phyloP scores from a whole-genome alignment of 495 filamentous ascomycete species.

The Penicillium cosmopolitanum region DNA sequence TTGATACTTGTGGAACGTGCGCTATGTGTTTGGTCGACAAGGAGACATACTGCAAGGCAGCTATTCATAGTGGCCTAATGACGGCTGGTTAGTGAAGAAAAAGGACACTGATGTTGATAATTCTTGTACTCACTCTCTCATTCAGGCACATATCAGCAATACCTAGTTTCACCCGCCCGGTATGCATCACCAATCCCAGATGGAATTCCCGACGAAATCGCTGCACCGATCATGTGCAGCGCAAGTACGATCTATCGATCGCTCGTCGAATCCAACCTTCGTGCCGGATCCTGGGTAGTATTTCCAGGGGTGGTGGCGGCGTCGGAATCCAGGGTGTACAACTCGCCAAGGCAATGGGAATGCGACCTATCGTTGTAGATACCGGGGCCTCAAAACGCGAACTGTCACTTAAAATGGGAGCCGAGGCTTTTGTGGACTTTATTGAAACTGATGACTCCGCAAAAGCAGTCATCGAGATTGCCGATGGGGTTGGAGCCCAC shows the following conservation, averaged over 20 bases:
- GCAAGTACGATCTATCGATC: conserved; percentile 60
- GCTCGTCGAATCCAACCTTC: conserved; percentile 55
- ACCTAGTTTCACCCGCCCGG: conserved; percentile 61
- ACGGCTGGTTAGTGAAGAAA: conserved; percentile 27
- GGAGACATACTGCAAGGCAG: conserved; percentile 45
- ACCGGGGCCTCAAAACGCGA: conserved; percentile 44
- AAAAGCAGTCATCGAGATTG: conserved; percentile 42
- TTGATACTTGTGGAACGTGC: conserved; percentile 56
- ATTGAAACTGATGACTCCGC: conserved; percentile 38
- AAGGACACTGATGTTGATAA: neutral
- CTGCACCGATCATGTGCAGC: conserved; percentile 65
- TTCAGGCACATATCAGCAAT: conserved; percentile 69
- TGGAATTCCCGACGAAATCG: conserved; percentile 56
- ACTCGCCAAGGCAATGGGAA: conserved; percentile 59
- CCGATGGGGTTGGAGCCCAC: conserved; percentile 52
- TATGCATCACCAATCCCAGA: conserved; percentile 71
- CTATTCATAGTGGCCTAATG: conserved; percentile 40
- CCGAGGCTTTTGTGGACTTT: conserved; percentile 57
- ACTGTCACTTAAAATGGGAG: conserved; percentile 49
- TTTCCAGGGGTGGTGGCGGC: conserved; percentile 59
- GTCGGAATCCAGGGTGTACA: conserved; percentile 66
- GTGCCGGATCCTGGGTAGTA: conserved; percentile 63
- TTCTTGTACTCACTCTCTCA: neutral
- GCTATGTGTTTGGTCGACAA: conserved; percentile 49
- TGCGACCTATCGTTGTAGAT: conserved; percentile 57